Percentiles rank a stretch among this genome's conserved stretches.
phyloP scores from a whole-genome alignment of 2,329 filamentous ascomycete species.

The Exserohilum turcica region DNA sequence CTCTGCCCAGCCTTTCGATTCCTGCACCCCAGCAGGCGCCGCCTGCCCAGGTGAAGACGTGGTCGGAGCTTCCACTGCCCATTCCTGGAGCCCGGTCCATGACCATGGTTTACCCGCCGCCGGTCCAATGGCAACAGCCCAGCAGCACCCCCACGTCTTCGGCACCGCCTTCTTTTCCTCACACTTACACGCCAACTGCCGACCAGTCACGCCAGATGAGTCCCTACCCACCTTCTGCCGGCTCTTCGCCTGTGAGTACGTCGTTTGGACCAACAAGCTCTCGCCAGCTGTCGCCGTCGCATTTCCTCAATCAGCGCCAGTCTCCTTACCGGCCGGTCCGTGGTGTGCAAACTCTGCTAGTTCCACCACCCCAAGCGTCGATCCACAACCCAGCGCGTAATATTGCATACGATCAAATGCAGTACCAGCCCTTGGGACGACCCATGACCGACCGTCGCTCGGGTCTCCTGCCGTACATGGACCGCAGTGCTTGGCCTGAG shows the following conservation, averaged over 20 bases:
- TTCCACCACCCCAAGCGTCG: conserved; percentile 80
- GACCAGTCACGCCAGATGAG: conserved; percentile 57
- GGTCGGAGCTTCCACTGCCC: conserved; percentile 52
- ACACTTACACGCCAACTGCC: conserved; percentile 35
- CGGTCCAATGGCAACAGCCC: conserved; percentile 58
- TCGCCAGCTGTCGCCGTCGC: conserved; percentile 80
- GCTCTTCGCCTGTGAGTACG: conserved; percentile 72
- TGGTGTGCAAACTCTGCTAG: conserved; percentile 86
- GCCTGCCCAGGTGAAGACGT: conserved; percentile 46
- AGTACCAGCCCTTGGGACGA: conserved; percentile 56
- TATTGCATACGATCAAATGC: conserved; percentile 56
- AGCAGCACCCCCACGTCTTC: conserved; percentile 46
- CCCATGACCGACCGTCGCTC: conserved; percentile 52
- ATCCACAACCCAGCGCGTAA: conserved; percentile 62
- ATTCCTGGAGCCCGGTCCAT: conserved; percentile 70
- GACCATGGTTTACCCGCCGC: conserved; percentile 73
- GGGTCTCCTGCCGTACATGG: conserved; percentile 53
- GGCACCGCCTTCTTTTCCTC: conserved; percentile 33
- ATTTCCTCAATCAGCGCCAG: conserved; percentile 83
- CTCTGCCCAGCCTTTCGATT: conserved; percentile 73
- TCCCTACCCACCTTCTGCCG: conserved; percentile 59
- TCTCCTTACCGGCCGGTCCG: conserved; percentile 93
- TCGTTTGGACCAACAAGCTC: conserved; percentile 67
- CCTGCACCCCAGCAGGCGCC: conserved; percentile 54
- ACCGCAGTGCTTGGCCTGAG: conserved; percentile 47